These are phyloP conservation scores for Neurospora africana DNA, from an alignment of 495 filamentous ascomycete genomes.

Conservation along the genomic window DNA sequence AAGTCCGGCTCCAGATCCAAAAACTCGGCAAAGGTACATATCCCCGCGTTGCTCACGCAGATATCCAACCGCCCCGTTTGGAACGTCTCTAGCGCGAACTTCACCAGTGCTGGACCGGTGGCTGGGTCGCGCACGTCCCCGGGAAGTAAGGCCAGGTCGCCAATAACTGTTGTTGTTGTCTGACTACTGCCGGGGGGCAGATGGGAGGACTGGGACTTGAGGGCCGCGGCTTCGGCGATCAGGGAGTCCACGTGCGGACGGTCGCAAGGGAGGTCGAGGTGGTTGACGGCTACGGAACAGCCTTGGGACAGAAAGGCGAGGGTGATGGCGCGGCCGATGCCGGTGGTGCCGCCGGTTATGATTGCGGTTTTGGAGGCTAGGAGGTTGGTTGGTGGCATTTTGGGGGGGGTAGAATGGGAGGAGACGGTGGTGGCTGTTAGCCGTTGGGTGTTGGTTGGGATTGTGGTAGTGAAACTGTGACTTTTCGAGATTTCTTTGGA, in stretches of 20 bases:
- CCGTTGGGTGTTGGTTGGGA: neutral
- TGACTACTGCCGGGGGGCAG: too few species aligned
- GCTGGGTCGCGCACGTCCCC: constrained; percentile 59
- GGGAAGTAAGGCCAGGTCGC: constrained; percentile 44
- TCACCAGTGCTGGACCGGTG: constrained; percentile 49
- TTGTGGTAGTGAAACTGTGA: neutral
- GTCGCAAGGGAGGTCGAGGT: constrained; percentile 50
- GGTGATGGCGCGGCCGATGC: constrained; percentile 67
- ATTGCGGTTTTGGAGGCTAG: constrained; percentile 60
- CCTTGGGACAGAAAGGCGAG: constrained; percentile 62
- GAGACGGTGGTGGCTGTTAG: neutral
- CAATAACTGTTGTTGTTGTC: constrained; percentile 7
- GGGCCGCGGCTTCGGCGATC: constrained; percentile 39
- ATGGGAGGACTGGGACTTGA: constrained; percentile 5
- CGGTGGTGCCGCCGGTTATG: constrained; percentile 66
- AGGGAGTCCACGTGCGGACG: constrained; percentile 43
- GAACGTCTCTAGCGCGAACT: constrained; percentile 46
- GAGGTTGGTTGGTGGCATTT: constrained; percentile 38
- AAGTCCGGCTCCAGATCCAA: constrained; percentile 56
- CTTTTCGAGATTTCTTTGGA: neutral
- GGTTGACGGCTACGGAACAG: constrained; percentile 59
- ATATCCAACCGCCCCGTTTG: constrained; percentile 51
- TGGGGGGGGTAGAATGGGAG: neutral
- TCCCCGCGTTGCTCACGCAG: constrained; percentile 80
- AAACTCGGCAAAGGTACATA: constrained; percentile 77